Conservation (phyloP, 495 filamentous ascomycete species). For the Hypoxylon subgilvum region DNA sequence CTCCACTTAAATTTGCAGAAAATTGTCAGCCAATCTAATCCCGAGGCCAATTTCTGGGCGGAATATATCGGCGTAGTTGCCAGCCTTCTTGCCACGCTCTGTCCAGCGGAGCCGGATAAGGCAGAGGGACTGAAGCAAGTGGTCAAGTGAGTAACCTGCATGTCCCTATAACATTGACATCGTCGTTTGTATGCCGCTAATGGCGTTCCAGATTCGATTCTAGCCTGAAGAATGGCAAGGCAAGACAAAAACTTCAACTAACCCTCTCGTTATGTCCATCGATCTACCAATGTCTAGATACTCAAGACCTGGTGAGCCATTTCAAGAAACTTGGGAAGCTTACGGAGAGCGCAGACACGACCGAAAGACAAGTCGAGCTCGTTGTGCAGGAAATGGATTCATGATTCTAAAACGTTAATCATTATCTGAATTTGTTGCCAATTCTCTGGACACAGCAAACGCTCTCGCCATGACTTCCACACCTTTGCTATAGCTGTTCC, state of each 20-base stretch:
- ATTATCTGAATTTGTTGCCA: background rate
- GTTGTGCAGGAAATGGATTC: slow-evolving; percentile 32
- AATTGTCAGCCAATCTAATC: slow-evolving; percentile 40
- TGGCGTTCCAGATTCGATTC: slow-evolving; percentile 38
- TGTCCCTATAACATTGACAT: too few relatives aligned
- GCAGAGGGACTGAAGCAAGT: slow-evolving; percentile 23
- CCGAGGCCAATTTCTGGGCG: slow-evolving; percentile 51
- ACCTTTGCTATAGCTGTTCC: slow-evolving; percentile 15
- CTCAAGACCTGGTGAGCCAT: slow-evolving; percentile 32
- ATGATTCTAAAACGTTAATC: slow-evolving; percentile 18
- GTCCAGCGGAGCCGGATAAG: slow-evolving; percentile 43
- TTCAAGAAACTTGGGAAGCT: slow-evolving; percentile 44
- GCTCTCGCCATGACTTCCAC: slow-evolving; percentile 14
- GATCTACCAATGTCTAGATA: slow-evolving; percentile 28
- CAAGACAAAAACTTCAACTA: slow-evolving; percentile 42
- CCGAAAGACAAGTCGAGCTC: slow-evolving; percentile 31
- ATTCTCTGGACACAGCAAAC: background rate
- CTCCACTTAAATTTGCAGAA: slow-evolving; percentile 48
- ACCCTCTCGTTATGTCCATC: slow-evolving; percentile 39
- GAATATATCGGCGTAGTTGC: slow-evolving; percentile 52
- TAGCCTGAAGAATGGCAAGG: slow-evolving; percentile 30
- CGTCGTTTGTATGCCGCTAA: slow-evolving; percentile 3
- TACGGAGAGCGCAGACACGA: slow-evolving; percentile 33
- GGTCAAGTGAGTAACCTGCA: slow-evolving; percentile 41
- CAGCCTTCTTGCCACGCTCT: slow-evolving; percentile 40